Evolutionary conservation across 1,139 yeast species (phyloP).

Genomic region (Suhomyces bokatorum): DNA sequence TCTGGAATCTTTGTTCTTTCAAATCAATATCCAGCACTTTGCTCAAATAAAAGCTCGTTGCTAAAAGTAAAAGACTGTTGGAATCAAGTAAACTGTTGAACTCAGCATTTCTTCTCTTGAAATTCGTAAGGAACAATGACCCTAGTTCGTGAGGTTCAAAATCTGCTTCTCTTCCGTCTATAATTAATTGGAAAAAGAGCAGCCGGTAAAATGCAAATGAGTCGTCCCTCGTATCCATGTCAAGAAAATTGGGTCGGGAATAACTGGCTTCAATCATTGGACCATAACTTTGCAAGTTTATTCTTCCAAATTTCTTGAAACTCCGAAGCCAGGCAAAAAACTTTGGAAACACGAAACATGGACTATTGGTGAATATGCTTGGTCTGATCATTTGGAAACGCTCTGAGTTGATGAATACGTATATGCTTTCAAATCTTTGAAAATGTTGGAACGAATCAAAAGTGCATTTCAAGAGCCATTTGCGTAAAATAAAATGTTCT

Average conservation of each 20-base stretch:
- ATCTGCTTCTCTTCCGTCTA: constrained; percentile 3
- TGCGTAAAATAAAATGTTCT: constrained; percentile 16
- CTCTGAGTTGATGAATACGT: background rate
- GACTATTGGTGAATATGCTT: constrained; percentile 21
- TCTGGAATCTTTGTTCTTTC: background rate
- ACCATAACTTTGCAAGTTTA: constrained; percentile 2
- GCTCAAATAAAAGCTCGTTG: background rate
- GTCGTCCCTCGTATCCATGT: background rate
- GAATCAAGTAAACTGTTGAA: background rate
- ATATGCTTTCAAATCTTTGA: constrained; percentile 25
- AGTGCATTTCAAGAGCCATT: constrained; percentile 22
- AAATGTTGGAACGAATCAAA: constrained; percentile 17
- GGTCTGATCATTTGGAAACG: constrained; percentile 1
- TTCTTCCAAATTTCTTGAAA: constrained; percentile 1
- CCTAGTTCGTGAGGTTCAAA: constrained; percentile 12
- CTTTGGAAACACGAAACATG: constrained; percentile 28
- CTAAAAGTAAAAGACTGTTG: constrained; percentile 1
- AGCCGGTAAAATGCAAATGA: constrained; percentile 10
- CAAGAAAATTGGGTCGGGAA: constrained; percentile 4
- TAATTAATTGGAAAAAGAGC: constrained; percentile 9
- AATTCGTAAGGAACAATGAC: constrained; percentile 4
- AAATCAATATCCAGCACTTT: background rate
- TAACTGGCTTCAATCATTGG: constrained; percentile 10
- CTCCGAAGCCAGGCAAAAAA: constrained; percentile 23
- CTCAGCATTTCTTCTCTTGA: constrained; percentile 4